A percentile compares a stretch with the other conserved stretches of the same genome.
These are phyloP conservation scores for Cercospora sojina DNA, from an alignment of 2,329 filamentous ascomycete genomes.

Conservation along the genomic window DNA sequence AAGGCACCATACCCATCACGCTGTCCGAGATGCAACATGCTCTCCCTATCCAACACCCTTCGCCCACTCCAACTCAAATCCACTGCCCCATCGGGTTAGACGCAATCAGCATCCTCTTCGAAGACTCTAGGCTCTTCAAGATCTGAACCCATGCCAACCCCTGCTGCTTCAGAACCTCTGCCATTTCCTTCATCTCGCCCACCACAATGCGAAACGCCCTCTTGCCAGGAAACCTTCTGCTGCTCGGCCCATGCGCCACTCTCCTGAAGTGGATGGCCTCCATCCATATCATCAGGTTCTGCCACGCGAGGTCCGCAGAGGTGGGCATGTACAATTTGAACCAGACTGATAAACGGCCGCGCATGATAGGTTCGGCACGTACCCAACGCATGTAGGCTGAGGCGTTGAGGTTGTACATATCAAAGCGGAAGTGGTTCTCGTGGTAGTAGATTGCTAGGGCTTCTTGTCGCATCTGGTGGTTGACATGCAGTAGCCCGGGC, in stretches of 20 bases:
- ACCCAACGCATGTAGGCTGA: slow-evolving; percentile 7
- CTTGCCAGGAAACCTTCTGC: not conserved
- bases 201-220: slow-evolving; percentile 6
- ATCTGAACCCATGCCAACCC: not conserved
- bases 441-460: slow-evolving; percentile 19
- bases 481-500: slow-evolving; percentile 9
- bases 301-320: not conserved
- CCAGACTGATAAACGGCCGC: slow-evolving; percentile 5
- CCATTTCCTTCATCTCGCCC: slow-evolving; percentile 13
- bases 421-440: slow-evolving; percentile 23
- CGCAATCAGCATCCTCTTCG: slow-evolving; percentile 5
- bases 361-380: not conserved
- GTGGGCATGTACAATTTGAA: slow-evolving; percentile 4
- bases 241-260: slow-evolving; percentile 1
- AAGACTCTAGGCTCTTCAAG: not conserved
- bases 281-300: slow-evolving; percentile 6
- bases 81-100: slow-evolving; percentile 2
- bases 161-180: not conserved
- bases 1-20: not conserved
- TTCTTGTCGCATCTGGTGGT: slow-evolving; percentile 21
- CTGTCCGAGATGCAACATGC: not conserved
- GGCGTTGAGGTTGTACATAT: slow-evolving; percentile 9
- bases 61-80: slow-evolving; percentile 37
- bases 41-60: not conserved
- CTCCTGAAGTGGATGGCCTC: not conserved